These are phyloP conservation scores for Phytophthora pini DNA, from an alignment of 352 stramenopile genomes.

Conservation along the genomic window DNA sequence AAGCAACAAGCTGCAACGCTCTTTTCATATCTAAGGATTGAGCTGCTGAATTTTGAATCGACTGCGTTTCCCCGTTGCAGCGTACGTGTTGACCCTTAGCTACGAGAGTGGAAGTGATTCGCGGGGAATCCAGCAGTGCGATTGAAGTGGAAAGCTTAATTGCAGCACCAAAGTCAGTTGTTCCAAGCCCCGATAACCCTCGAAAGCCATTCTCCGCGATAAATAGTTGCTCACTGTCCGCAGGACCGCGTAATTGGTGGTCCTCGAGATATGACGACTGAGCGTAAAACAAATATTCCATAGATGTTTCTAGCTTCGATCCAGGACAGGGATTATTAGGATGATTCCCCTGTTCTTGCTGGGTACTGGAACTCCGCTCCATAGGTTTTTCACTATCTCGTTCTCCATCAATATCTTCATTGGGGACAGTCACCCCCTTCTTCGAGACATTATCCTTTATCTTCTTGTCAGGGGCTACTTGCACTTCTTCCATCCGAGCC, in stretches of 20 bases:
- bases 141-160: constrained; percentile 85
- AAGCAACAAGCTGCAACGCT: constrained; percentile 38
- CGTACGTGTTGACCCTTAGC: constrained; percentile 29
- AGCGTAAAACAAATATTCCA: constrained; percentile 88
- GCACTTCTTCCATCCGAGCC: constrained; percentile 77
- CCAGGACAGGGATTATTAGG: constrained; percentile 25
- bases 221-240: constrained; percentile 62
- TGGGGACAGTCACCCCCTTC: constrained; percentile 67
- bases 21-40: constrained; percentile 43
- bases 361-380: background rate
- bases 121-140: constrained; percentile 54
- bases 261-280: constrained; percentile 57
- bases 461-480: constrained; percentile 59
- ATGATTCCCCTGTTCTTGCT: constrained; percentile 19
- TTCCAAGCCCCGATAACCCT: constrained; percentile 51
- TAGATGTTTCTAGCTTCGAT: constrained; percentile 52
- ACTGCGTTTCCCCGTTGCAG: background rate
- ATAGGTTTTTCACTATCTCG: constrained; percentile 8
- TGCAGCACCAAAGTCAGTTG: constrained; percentile 55
- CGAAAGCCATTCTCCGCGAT: constrained; percentile 78
- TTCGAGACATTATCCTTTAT: constrained; percentile 87
- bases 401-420: constrained; percentile 32
- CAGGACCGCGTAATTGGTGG: constrained; percentile 32
- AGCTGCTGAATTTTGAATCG: constrained; percentile 8
- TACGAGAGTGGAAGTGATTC: constrained; percentile 30